phyloP scores from a whole-genome alignment of 331 rosid species.

The Ulmus americana region DNA sequence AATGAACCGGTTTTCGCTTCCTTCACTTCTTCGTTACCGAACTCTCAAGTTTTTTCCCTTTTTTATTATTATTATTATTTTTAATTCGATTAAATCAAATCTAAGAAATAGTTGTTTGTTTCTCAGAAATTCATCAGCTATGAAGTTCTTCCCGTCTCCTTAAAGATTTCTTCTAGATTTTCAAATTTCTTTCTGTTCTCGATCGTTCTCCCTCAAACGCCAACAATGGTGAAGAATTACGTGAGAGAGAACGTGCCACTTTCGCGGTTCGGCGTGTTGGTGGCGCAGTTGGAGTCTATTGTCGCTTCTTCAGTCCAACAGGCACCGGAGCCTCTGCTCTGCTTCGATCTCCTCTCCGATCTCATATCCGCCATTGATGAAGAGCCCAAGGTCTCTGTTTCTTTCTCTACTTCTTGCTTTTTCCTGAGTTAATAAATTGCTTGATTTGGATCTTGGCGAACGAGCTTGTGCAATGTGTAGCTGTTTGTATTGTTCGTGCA shows the following conservation, averaged over 20 bases:
- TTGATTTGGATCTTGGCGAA: background rate
- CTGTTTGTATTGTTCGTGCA: background rate
- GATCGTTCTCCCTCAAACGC: background rate
- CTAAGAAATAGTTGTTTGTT: background rate
- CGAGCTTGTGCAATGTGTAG: background rate
- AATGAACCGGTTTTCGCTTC: background rate
- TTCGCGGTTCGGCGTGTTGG: constrained; percentile 91
- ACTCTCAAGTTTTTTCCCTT: background rate
- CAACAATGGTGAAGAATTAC: constrained; percentile 41
- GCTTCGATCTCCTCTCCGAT: constrained; percentile 98
- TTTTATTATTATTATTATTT: background rate
- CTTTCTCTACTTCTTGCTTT: background rate
- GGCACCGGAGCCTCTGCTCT: constrained; percentile 84
- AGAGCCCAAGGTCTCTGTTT: constrained; percentile 65
- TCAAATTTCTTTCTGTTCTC: background rate
- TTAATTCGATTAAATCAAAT: background rate
- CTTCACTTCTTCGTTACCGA: background rate
- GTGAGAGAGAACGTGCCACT: constrained; percentile 61
- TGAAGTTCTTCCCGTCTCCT: background rate
- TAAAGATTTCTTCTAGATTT: background rate
- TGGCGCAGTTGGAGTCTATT: constrained; percentile 90
- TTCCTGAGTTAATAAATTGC: background rate
- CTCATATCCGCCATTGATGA: constrained; percentile 80
- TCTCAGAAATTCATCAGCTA: background rate
- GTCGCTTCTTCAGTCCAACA: constrained; percentile 75